phyloP scores from a whole-genome alignment of 441 rosid genomes.

The Adansonia madagascariensis region DNA sequence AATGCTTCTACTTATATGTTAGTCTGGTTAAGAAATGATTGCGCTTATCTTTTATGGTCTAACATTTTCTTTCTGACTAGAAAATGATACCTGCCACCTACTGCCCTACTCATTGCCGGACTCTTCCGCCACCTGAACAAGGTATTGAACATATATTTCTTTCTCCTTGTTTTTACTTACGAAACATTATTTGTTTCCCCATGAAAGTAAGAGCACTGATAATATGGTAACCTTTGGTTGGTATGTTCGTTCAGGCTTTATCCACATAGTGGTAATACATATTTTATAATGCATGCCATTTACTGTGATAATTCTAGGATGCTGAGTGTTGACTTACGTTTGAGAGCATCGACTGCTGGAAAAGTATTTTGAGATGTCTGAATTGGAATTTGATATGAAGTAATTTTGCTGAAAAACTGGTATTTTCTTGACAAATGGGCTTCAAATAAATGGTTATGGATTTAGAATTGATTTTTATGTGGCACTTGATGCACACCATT shows the following conservation, averaged over 20 bases:
- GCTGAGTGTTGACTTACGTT: slow-evolving; percentile 11
- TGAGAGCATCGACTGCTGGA: neutral
- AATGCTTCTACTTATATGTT: neutral
- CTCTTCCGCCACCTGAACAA: slow-evolving; percentile 86
- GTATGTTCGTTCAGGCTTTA: neutral
- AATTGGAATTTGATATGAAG: neutral
- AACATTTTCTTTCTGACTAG: slow-evolving; percentile 37
- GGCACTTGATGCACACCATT: neutral
- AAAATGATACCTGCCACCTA: slow-evolving; percentile 70
- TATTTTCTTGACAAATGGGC: neutral
- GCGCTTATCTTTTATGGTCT: slow-evolving; percentile 1
- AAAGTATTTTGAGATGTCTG: neutral
- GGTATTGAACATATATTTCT: slow-evolving; percentile 43
- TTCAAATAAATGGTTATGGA: slow-evolving; percentile 5
- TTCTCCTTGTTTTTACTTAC: neutral
- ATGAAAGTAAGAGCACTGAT: neutral
- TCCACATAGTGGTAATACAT: neutral
- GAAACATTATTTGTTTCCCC: neutral
- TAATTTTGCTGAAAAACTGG: neutral
- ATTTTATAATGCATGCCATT: neutral
- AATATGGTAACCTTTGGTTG: slow-evolving; percentile 25
- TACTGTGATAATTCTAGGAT: slow-evolving; percentile 11
- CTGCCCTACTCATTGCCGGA: slow-evolving; percentile 75
- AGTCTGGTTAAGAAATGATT: slow-evolving; percentile 8
- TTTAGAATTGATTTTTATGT: neutral